Conservation (phyloP, 345 rosid genomes). For the Syzygium jambos region DNA sequence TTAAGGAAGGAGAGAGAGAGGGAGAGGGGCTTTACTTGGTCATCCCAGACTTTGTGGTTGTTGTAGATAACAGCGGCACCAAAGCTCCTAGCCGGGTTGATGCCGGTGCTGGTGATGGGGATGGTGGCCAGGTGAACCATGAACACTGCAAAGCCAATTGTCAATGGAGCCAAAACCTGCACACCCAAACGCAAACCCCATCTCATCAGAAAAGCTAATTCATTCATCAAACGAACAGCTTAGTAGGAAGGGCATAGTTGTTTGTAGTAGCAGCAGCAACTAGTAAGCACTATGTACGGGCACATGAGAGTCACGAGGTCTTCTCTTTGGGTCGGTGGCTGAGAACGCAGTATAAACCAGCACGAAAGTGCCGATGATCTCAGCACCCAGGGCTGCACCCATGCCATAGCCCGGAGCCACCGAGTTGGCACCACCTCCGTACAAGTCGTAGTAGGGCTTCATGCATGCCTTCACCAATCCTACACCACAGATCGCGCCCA, state of each 20-base stretch:
- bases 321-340: background rate
- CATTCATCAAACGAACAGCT: no score
- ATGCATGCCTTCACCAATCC: background rate
- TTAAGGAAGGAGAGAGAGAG: no score
- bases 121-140: background rate
- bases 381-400: background rate
- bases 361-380: background rate
- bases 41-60: constrained; percentile 17
- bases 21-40: constrained; percentile 1
- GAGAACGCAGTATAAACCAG: background rate
- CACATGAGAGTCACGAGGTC: background rate
- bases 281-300: background rate
- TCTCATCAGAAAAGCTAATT: no score
- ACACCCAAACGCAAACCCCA: background rate
- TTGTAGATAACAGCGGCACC: constrained; percentile 24
- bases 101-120: background rate
- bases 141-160: background rate
- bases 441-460: background rate
- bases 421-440: background rate
- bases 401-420: background rate
- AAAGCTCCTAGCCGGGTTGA: background rate
- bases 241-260: no score
- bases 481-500: background rate
- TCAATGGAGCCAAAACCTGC: background rate
- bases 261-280: no score